Evolutionary conservation across 2,329 filamentous ascomycete genomes (phyloP).

Genomic region (Epichloe baconii): DNA sequence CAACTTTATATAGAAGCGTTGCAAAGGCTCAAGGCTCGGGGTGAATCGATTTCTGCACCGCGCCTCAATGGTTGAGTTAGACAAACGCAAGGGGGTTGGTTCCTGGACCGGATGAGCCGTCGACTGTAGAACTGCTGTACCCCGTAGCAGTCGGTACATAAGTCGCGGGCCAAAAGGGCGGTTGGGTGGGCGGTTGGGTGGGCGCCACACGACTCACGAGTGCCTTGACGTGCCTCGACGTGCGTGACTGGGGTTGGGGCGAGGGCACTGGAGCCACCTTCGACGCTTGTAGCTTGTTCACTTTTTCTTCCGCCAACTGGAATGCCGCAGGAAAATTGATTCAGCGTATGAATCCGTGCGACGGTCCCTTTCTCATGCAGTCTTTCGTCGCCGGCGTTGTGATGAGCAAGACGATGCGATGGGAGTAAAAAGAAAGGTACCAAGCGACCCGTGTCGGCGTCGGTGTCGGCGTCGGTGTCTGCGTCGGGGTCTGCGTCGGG

Average conservation of each 20-base stretch:
- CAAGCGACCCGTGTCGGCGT: not conserved
- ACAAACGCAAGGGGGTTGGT: conserved; percentile 7
- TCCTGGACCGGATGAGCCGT: conserved; percentile 2
- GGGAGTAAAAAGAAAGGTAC: not conserved
- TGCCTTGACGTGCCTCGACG: no score
- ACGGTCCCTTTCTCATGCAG: not conserved
- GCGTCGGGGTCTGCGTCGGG: not conserved
- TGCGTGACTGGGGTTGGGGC: conserved; percentile 1
- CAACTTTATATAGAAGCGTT: conserved; percentile 7
- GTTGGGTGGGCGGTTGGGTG: not conserved
- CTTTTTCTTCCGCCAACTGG: not conserved
- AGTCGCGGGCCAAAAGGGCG: not conserved
- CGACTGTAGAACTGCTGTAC: conserved; percentile 2
- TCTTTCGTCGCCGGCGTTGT: not conserved
- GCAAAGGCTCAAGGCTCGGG: not conserved
- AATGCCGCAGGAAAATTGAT: not conserved
- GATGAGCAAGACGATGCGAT: not conserved
- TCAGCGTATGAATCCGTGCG: not conserved
- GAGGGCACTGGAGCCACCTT: not conserved
- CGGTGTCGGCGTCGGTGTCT: not conserved
- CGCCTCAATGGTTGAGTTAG: conserved; percentile 4
- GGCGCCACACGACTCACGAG: not conserved
- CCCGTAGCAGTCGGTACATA: not conserved
- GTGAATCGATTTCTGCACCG: conserved; percentile 1
- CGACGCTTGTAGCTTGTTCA: not conserved